These are phyloP conservation scores for Rhynchospora breviuscula DNA, from an alignment of 176 grass and related monocot genomes.

Conservation along the genomic window DNA sequence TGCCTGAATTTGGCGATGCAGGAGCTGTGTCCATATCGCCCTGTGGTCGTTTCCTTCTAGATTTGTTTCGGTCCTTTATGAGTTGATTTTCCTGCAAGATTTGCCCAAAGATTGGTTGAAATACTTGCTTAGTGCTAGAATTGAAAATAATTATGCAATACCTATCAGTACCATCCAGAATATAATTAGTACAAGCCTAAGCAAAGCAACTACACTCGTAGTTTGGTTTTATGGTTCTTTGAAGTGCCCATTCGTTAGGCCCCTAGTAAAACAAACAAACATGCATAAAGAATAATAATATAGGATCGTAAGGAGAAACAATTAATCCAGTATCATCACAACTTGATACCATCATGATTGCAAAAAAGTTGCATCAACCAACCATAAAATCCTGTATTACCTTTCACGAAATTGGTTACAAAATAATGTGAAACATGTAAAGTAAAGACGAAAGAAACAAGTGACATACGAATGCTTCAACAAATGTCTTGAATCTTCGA, in stretches of 20 bases:
- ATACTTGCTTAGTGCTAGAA: not conserved
- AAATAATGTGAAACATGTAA: not conserved
- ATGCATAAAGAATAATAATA: not conserved
- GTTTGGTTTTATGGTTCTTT: not conserved
- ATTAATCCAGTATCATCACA: not conserved
- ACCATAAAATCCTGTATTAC: not conserved
- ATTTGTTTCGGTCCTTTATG: slow-evolving; percentile 86
- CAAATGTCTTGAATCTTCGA: slow-evolving; percentile 97
- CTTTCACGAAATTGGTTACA: not conserved
- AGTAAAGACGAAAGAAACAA: not conserved
- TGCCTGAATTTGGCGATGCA: slow-evolving; percentile 40
- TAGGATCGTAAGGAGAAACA: not conserved
- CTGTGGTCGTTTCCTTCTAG: slow-evolving; percentile 68
- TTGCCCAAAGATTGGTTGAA: not conserved
- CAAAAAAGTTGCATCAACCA: not conserved
- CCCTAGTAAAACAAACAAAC: not conserved
- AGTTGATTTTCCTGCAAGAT: slow-evolving; percentile 77
- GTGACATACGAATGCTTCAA: slow-evolving; percentile 78
- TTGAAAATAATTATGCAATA: not conserved
- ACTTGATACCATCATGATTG: not conserved
- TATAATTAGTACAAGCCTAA: not conserved
- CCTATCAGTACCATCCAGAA: not conserved
- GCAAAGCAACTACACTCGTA: slow-evolving; percentile 1
- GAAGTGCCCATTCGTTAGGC: not conserved
- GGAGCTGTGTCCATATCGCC: slow-evolving; percentile 50